A percentile compares a stretch with the other conserved stretches of the same genome.
Evolutionary conservation across 257 asterid species (phyloP).

Genomic region (Capsicum baccatum): DNA sequence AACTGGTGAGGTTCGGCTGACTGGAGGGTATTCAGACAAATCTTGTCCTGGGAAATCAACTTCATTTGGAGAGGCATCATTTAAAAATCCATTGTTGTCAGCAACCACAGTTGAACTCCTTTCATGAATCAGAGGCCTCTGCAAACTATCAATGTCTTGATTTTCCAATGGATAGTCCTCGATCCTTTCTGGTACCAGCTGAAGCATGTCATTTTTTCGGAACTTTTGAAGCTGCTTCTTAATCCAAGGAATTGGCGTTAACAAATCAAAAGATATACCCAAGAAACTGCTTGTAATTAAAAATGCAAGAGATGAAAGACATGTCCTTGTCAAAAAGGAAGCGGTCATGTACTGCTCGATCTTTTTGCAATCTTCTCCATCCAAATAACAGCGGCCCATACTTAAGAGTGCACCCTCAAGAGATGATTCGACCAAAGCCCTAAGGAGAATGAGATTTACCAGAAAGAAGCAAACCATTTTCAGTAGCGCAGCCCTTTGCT

Average conservation of each 20-base stretch:
- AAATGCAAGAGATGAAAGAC: constrained; percentile 90
- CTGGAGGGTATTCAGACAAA: constrained; percentile 90
- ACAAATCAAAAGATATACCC: constrained; percentile 91
- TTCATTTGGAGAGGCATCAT: constrained; percentile 53
- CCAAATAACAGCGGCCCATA: constrained; percentile 97
- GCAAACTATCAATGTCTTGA: constrained; percentile 62
- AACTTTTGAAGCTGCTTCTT: constrained; percentile 83
- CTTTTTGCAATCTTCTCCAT: constrained; percentile 95
- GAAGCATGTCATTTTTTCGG: constrained; percentile 93
- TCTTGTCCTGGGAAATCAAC: constrained; percentile 65
- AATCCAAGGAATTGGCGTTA: constrained; percentile 99
- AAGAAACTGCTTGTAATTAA: constrained; percentile 89
- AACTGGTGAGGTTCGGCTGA: constrained; percentile 95
- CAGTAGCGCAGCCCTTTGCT: constrained; percentile 87
- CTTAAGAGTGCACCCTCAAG: constrained; percentile 75
- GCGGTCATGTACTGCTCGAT: constrained; percentile 81
- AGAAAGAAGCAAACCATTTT: constrained; percentile 97
- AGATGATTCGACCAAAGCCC: constrained; percentile 92
- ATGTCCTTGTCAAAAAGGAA: constrained; percentile 86
- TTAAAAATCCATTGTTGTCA: constrained; percentile 51
- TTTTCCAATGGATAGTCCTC: constrained; percentile 77
- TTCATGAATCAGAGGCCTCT: constrained; percentile 75
- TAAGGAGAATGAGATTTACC: constrained; percentile 88
- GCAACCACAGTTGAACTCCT: constrained; percentile 50
- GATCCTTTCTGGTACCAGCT: constrained; percentile 81